Conservation (phyloP, 2,329 filamentous ascomycete genomes). For the Verticillium albo-atrum region DNA sequence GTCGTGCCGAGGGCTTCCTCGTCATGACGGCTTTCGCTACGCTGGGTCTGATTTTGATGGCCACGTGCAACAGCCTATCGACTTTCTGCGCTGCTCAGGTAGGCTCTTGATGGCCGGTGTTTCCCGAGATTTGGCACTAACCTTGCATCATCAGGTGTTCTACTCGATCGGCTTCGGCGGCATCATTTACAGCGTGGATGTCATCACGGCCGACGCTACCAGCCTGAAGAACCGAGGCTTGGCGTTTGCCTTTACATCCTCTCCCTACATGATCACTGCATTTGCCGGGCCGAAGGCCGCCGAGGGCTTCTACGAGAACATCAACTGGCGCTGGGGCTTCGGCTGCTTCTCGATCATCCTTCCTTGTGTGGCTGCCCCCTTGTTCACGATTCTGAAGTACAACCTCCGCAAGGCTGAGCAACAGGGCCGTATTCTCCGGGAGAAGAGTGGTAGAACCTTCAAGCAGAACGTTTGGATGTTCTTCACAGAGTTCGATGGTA, state of each 20-base stretch:
- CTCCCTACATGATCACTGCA: constrained; percentile 37
- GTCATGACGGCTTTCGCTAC: constrained; percentile 45
- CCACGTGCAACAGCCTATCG: constrained; percentile 40
- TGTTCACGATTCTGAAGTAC: constrained; percentile 22
- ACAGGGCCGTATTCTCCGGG: constrained; percentile 8
- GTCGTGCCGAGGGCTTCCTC: constrained; percentile 55
- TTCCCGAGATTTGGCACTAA: not conserved
- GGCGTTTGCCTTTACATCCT: constrained; percentile 32
- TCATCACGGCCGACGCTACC: constrained; percentile 62
- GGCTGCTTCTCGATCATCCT: constrained; percentile 58
- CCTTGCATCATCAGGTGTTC: constrained; percentile 37
- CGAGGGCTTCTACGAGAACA: constrained; percentile 20
- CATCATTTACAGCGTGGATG: constrained; percentile 56
- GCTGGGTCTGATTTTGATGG: constrained; percentile 54
- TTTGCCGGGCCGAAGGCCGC: constrained; percentile 32
- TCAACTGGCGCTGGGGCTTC: constrained; percentile 39
- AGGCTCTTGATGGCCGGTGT: not conserved
- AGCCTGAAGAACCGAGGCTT: constrained; percentile 29
- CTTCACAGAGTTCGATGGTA: constrained; percentile 52
- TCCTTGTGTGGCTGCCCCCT: constrained; percentile 49
- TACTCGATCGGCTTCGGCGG: constrained; percentile 58
- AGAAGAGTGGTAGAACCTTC: constrained; percentile 31
- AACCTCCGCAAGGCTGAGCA: constrained; percentile 11
- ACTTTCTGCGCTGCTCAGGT: constrained; percentile 48
- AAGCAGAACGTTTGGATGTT: constrained; percentile 45